Evolutionary conservation across 768 basidiomycete genomes (phyloP), one percentile per base, ranked within the genome.

Genomic region (Mycena amicta): DNA sequence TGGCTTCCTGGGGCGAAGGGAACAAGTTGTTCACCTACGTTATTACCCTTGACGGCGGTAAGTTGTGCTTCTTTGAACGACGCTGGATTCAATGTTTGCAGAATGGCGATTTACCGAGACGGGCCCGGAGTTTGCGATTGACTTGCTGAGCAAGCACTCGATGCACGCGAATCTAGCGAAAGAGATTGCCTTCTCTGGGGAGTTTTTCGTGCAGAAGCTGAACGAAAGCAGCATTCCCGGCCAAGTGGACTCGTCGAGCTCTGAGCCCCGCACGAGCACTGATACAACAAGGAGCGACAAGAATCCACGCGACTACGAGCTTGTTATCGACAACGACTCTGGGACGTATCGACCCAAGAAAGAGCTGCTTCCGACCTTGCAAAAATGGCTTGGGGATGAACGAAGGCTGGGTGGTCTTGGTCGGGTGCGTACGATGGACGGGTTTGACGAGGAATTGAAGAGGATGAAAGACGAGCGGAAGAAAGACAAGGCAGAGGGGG

Each of bases 101-200:
- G 65, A 80, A 55, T 72, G 74, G 70, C 61, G 78, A 43, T 80
- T 79, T 66, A 80, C 77, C 18, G 78, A 80, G 70, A 81, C 79
- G 1, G 77, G 79, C 1, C 72, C 74, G 45, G 75, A 79, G 61
- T 77, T 80, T 49, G 70, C 72, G 0, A 75, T 79, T 47, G 74
- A 77, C 53, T 57, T 80, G 43, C 63, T 80, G 26, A 77, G 74
- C 65, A 81, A 81, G 57, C 78, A 80, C 56, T 75, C 74, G 6
- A 79, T 79, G 77, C 79, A 80, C 65, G 72, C 78, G 28, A 73
- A 79, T 60, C 76, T 77, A 25, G 69, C 75, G 39, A 65, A 70
- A 43, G 77, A 76, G 56, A 75, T 81, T 60, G 75, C 77, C 4
- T 80, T 69, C 66, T 75, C 75, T 37, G 79, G 78, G 43, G 78